These are phyloP conservation scores for Chlorella vulgaris DNA, from an alignment of 139 green algal genomes.

Conservation along the genomic window DNA sequence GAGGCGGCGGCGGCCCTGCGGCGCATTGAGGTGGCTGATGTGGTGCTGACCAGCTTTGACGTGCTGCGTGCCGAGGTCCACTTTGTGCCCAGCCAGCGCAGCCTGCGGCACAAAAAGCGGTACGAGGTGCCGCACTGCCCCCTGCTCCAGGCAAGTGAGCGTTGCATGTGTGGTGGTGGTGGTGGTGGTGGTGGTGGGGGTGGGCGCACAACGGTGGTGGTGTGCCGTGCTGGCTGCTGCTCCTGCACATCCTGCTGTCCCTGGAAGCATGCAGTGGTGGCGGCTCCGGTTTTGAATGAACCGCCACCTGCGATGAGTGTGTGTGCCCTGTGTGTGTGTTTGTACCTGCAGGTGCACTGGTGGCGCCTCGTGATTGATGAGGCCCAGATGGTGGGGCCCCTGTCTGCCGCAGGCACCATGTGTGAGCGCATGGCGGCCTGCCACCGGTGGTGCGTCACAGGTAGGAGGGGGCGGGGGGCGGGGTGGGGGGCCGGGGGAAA, in stretches of 20 bases:
- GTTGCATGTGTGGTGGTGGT: not conserved
- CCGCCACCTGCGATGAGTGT: too few species aligned
- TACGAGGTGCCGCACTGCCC: conserved; percentile 62
- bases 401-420: conserved; percentile 51
- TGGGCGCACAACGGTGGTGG: too few species aligned
- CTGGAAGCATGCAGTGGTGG: too few species aligned
- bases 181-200: not conserved
- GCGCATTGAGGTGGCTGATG: conserved; percentile 51
- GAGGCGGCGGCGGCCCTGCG: conserved; percentile 48
- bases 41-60: conserved; percentile 73
- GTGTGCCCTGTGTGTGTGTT: not conserved
- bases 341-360: conserved; percentile 57
- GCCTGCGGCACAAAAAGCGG: conserved; percentile 63
- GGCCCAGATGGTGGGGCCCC: conserved; percentile 69
- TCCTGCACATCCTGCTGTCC: too few species aligned
- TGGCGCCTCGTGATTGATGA: conserved; percentile 77
- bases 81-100: conserved; percentile 15
- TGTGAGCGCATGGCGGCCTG: conserved; percentile 42
- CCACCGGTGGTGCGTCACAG: conserved; percentile 76
- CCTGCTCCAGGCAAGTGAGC: conserved; percentile 46
- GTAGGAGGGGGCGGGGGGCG: conserved; percentile 52
- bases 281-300: too few species aligned
- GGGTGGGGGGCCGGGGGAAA: not conserved
- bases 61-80: conserved; percentile 53
- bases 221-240: too few species aligned